Base-by-base conservation (phyloP, 2,329 filamentous ascomycete species). In the Trichoderma harzianum region DNA sequence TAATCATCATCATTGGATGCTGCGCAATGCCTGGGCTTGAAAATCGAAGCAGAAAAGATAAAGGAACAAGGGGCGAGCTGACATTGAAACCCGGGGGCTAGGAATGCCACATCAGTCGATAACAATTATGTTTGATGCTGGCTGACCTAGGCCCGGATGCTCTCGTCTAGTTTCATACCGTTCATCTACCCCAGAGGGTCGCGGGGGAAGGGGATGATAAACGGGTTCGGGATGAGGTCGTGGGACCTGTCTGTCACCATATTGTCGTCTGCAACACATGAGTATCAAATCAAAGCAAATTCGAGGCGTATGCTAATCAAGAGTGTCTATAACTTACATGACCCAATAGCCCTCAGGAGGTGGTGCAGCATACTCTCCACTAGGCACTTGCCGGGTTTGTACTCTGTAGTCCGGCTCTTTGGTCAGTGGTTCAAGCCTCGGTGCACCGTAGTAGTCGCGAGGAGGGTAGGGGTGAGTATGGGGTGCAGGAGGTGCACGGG, bases 321-420 rank as follows among this genome's bases (percentile, higher is more conserved):
- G 18, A 61, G 21, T 24, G 51, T 21, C 24, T 47, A 4, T 57
- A 66, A 74, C 78, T 74, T 74, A 79, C 78, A 77, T 70, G 36
- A 77, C 76, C 72, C 72, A 73, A n/a, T 74, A 76, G 61, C 71
- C 72, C 36, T 77, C 73, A 14, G 72, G 57, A 72, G 73, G 60
- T 63, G 72, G 36, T 65, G 71, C 36, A 60, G 63, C 68, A 73
- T 67, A 12, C 24, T 55, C 61, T 34, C 72, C 69, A 55, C 66
- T 61, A 4, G 74, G 63, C 60, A 74, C 69, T 69, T 71, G 64
- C 21, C 74, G 74, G 72, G 71, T 39, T 30, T 74, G 73, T 36
- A 69, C 28, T 69, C 57, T 53, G 30, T 61, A 53, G 36, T 69
- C 57, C 39, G n/a, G 30, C n/a, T 69, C 67, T 30, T 36, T 61